These are phyloP conservation scores for Mentha longifolia DNA, from an alignment of 257 asterid species.

Conservation along the genomic window DNA sequence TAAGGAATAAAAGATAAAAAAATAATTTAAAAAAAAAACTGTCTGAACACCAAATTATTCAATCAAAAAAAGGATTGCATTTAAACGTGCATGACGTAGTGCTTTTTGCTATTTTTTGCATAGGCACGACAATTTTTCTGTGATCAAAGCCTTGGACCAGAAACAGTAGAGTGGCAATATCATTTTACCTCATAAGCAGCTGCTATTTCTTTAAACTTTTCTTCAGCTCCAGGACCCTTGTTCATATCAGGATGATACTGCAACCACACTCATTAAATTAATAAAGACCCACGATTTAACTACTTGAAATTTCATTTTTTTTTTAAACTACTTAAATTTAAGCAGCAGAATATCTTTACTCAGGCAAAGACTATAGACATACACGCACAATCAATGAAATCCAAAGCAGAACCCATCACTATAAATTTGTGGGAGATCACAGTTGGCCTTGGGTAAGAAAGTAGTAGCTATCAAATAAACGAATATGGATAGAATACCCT, in stretches of 20 bases:
- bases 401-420: too few species aligned
- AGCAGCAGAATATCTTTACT: constrained; percentile 12
- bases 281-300: constrained; percentile 3
- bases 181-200: constrained; percentile 93
- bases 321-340: not conserved
- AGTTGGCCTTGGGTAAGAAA: not conserved
- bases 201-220: constrained; percentile 86
- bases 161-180: constrained; percentile 3
- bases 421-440: not conserved
- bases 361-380: not conserved
- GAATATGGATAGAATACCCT: not conserved
- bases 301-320: not conserved
- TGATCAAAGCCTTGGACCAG: not conserved
- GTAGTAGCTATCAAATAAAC: not conserved
- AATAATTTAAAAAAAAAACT: not conserved
- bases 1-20: constrained; percentile 27
- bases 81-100: not conserved
- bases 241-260: constrained; percentile 99
- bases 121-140: not conserved
- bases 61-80: not conserved
- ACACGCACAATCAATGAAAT: too few species aligned
- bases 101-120: not conserved
- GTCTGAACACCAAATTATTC: constrained; percentile 18
- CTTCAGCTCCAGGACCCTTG: constrained; percentile 84
- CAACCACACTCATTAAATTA: constrained; percentile 31